Evolutionary conservation across 345 rosid species (phyloP).

Genomic region (Gossypium longicalyx): DNA sequence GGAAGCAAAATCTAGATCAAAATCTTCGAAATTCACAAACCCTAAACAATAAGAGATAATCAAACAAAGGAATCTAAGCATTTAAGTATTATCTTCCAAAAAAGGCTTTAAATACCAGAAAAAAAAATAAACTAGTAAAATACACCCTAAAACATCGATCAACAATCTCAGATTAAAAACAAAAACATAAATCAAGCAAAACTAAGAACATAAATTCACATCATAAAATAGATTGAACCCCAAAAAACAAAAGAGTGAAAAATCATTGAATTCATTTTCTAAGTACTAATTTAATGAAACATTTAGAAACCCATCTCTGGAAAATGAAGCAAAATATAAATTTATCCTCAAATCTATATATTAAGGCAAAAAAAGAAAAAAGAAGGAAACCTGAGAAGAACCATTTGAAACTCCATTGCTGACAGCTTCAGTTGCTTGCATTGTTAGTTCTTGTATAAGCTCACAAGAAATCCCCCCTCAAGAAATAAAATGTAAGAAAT

Average conservation of each 20-base stretch:
- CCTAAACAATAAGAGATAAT: no score
- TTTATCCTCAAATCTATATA: background rate
- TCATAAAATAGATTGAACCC: background rate
- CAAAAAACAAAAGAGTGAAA: background rate
- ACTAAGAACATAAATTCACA: background rate
- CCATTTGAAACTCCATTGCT: slow-evolving; percentile 14
- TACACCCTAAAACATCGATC: no score
- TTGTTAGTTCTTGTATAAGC: background rate
- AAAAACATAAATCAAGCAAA: no score
- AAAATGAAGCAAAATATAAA: background rate
- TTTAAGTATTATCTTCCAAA: no score
- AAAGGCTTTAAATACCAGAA: no score
- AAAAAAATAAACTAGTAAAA: no score
- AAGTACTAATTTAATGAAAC: background rate
- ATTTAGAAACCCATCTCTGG: background rate
- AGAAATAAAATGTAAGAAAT: background rate
- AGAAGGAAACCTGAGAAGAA: slow-evolving; percentile 19
- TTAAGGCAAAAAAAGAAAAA: background rate
- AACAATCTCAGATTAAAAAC: no score
- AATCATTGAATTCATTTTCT: background rate
- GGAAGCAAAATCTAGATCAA: no score
- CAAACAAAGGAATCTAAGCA: no score
- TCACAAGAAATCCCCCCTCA: background rate
- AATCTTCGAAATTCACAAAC: no score
- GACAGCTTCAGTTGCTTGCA: slow-evolving; percentile 17